Percentiles rank a stretch among this genome's conserved stretches.
Conservation (phyloP, 2,329 filamentous ascomycete species). For the Trichoderma sp. region DNA sequence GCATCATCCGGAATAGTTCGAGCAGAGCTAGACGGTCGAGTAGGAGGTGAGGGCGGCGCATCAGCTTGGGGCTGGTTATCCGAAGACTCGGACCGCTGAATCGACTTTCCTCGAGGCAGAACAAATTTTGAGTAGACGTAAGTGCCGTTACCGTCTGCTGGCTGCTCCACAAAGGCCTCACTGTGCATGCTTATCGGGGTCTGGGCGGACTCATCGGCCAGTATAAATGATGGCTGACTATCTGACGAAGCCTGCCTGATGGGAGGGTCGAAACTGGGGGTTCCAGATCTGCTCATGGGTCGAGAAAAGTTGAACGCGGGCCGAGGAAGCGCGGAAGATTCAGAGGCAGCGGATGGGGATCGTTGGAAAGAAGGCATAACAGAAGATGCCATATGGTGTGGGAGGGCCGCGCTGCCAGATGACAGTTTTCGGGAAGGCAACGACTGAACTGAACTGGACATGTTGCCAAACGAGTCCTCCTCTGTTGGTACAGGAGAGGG, state of each 20-base stretch:
- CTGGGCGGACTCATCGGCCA: conserved; percentile 66
- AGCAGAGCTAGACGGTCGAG: conserved; percentile 60
- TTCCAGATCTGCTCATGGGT: conserved; percentile 76
- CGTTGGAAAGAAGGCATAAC: conserved; percentile 65
- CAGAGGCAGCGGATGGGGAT: conserved; percentile 84
- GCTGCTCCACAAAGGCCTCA: conserved; percentile 64
- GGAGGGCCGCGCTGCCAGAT: conserved; percentile 62
- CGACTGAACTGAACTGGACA: conserved; percentile 61
- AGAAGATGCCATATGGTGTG: conserved; percentile 57
- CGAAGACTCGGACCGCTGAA: conserved; percentile 69
- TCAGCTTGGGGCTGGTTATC: conserved; percentile 54
- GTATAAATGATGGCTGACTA: conserved; percentile 66
- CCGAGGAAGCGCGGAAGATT: conserved; percentile 72
- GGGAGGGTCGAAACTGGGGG: conserved; percentile 60
- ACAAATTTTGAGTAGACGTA: conserved; percentile 87
- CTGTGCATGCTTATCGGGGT: conserved; percentile 75
- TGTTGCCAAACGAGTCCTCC: conserved; percentile 64
- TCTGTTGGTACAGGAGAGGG: conserved; percentile 69
- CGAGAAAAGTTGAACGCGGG: conserved; percentile 93
- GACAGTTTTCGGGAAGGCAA: conserved; percentile 78
- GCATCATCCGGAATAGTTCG: conserved; percentile 46
- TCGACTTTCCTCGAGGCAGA: conserved; percentile 78
- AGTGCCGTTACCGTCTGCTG: conserved; percentile 61
- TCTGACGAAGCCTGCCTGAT: conserved; percentile 67
- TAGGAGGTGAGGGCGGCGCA: conserved; percentile 65